Conservation (phyloP, 176 grass and related monocot species). For the Secale cereale region DNA sequence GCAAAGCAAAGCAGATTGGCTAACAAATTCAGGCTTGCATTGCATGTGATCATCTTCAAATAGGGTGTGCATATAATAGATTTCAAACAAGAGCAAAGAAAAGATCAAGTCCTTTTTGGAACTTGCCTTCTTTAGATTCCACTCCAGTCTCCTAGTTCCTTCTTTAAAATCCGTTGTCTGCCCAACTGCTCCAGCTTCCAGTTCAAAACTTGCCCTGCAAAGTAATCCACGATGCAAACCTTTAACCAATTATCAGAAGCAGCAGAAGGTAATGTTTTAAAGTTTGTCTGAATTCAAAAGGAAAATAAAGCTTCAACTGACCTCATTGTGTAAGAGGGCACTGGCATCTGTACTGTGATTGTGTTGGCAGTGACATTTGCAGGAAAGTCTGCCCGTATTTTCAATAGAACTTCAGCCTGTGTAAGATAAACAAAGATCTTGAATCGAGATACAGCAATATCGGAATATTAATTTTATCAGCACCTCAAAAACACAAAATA, state of each 20-base stretch:
- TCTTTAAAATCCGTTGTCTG: slow-evolving; percentile 97
- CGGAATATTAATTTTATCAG: slow-evolving; percentile 8
- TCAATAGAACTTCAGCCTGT: slow-evolving; percentile 91
- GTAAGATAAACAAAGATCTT: slow-evolving; percentile 10
- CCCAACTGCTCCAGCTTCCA: slow-evolving; percentile 86
- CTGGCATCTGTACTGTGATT: slow-evolving; percentile 92
- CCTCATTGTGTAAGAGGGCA: slow-evolving; percentile 89
- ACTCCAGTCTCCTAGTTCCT: slow-evolving; percentile 91
- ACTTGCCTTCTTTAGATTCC: slow-evolving; percentile 96
- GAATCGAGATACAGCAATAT: slow-evolving; percentile 1
- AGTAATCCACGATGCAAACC: neutral
- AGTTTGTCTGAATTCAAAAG: neutral
- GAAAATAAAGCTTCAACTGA: slow-evolving; percentile 22
- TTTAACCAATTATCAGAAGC: slow-evolving; percentile 10
- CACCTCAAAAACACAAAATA: slow-evolving; percentile 23
- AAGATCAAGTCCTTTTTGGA: neutral
- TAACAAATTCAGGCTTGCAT: neutral
- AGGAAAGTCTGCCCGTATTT: slow-evolving; percentile 94
- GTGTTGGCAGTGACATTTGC: slow-evolving; percentile 91
- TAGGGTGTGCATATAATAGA: neutral
- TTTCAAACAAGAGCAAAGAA: neutral
- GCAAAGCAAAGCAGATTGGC: neutral
- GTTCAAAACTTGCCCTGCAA: slow-evolving; percentile 92
- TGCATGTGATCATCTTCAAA: neutral
- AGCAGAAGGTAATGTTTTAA: neutral